phyloP scores from a whole-genome alignment of 345 rosid genomes.

The Conringia planisiliqua region DNA sequence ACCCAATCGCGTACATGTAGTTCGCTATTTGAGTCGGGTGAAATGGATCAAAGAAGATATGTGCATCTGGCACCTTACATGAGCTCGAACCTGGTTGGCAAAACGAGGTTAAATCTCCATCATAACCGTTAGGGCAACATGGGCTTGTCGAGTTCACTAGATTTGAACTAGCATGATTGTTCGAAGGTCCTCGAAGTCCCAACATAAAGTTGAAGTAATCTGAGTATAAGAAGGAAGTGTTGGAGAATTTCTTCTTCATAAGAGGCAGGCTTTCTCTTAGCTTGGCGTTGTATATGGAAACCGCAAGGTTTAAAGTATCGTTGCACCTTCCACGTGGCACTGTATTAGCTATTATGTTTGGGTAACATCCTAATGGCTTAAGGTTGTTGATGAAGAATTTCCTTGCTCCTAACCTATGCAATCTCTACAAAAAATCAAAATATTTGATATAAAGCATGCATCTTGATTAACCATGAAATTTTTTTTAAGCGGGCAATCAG shows the following conservation, averaged over 20 bases:
- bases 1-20: conserved; percentile 4
- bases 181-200: conserved; percentile 17
- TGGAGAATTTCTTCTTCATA: background rate
- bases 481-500: background rate
- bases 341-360: background rate
- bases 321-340: conserved; percentile 24
- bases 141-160: conserved; percentile 13
- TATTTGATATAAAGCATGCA: background rate
- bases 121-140: conserved; percentile 24
- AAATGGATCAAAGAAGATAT: conserved; percentile 29
- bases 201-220: conserved; percentile 30
- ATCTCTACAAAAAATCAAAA: conserved; percentile 16
- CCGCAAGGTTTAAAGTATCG: background rate
- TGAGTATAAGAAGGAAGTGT: conserved; percentile 19
- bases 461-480: too few species aligned
- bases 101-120: background rate
- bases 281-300: conserved; percentile 9
- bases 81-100: background rate
- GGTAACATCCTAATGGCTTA: conserved; percentile 35
- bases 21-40: conserved; percentile 32
- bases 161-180: conserved; percentile 18
- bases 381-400: conserved; percentile 32
- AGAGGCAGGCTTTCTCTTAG: background rate
- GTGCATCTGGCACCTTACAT: conserved; percentile 8
- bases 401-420: conserved; percentile 28